A percentile compares a stretch with the other conserved stretches of the same genome.
These are phyloP conservation scores for Aphanoascus verrucosus DNA, from an alignment of 2,329 filamentous ascomycete genomes.

Conservation along the genomic window DNA sequence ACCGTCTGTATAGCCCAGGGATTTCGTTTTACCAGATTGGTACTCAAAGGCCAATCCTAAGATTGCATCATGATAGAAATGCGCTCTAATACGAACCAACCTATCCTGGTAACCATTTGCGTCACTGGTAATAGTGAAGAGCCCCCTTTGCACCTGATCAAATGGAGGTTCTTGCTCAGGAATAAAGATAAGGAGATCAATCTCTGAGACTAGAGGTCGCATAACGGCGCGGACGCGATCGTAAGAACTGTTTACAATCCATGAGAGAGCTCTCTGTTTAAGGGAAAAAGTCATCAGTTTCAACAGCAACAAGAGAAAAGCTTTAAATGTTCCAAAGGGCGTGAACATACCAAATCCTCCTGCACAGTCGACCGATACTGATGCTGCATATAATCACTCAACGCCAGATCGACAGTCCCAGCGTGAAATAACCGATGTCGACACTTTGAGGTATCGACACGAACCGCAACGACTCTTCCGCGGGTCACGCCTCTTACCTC, in stretches of 20 bases:
- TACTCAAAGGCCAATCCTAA: constrained; percentile 5
- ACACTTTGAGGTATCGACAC: not conserved
- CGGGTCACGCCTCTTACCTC: not conserved
- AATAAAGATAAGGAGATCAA: not conserved
- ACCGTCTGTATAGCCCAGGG: not conserved
- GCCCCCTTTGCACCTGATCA: constrained; percentile 3
- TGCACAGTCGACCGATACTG: not conserved
- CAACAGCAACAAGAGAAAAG: not conserved
- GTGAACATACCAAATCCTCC: constrained; percentile 1
- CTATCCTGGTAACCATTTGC: not conserved
- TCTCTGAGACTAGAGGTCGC: not conserved
- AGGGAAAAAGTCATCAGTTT: not conserved
- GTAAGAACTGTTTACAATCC: constrained; percentile 6
- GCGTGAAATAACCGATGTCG: constrained; percentile 2
- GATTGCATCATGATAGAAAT: not conserved
- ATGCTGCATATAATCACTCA: not conserved
- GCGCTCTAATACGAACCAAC: not conserved
- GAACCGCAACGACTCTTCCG: constrained; percentile 5
- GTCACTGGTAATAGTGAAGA: constrained; percentile 1
- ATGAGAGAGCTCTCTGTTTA: constrained; percentile 3
- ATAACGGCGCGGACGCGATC: constrained; percentile 8
- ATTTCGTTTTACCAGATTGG: not conserved
- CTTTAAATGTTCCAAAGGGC: not conserved
- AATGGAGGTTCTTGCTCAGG: not conserved
- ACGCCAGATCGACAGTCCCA: not conserved